Percentiles rank a stretch among this genome's conserved stretches.
Evolutionary conservation across 225 moss, liverwort and hornwort genomes (phyloP).

Genomic region (Straminergon stramineum): DNA sequence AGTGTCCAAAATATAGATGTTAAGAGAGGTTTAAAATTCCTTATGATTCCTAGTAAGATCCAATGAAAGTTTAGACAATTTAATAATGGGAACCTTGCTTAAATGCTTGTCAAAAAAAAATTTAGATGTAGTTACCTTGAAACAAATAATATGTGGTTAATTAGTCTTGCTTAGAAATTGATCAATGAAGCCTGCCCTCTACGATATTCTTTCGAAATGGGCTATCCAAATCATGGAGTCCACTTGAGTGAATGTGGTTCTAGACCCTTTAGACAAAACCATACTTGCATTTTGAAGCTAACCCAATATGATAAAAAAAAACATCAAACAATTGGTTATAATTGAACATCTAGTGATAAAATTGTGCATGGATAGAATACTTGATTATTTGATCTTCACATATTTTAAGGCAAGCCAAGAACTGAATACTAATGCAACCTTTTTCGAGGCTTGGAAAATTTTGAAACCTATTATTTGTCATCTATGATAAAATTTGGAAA

Average conservation of each 20-base stretch:
- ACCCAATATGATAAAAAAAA: not conserved
- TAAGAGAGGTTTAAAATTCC: not conserved
- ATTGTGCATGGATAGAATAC: not conserved
- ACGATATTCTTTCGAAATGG: accelerated
- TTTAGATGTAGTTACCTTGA: not conserved
- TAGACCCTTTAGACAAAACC: not conserved
- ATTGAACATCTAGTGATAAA: not conserved
- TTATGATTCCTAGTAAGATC: not conserved
- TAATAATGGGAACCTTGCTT: not conserved
- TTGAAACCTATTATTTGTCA: not conserved
- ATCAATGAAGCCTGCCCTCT: accelerated
- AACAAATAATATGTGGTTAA: not conserved
- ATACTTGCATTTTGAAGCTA: not conserved
- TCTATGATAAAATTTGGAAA: not conserved
- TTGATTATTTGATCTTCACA: not conserved
- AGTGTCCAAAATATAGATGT: not conserved
- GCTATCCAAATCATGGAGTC: no score
- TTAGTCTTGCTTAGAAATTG: not conserved
- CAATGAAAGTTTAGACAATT: not conserved
- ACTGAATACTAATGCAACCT: not conserved
- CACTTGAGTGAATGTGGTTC: no score
- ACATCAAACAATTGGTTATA: not conserved
- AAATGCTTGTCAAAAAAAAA: not conserved
- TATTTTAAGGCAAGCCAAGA: not conserved
- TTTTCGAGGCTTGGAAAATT: not conserved